Conservation (phyloP, 805 yeast genomes). For the Candida pini region DNA sequence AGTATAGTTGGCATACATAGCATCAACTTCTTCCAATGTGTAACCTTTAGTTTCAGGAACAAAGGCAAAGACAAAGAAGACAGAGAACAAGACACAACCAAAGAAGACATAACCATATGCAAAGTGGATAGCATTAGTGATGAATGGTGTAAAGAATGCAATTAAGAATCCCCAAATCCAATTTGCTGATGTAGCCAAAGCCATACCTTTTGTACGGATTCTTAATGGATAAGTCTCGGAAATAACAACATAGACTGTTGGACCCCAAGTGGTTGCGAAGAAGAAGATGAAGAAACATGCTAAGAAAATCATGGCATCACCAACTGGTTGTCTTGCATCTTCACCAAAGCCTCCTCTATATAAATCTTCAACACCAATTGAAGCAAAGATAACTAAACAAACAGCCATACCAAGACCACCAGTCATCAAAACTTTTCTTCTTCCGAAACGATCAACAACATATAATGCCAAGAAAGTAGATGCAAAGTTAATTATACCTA, state of each 20-base stretch:
- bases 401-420: slow-evolving; percentile 62
- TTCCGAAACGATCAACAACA: slow-evolving; percentile 53
- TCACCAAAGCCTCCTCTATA: slow-evolving; percentile 36
- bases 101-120: slow-evolving; percentile 53
- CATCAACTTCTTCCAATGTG: slow-evolving; percentile 62
- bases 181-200: slow-evolving; percentile 64
- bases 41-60: slow-evolving; percentile 60
- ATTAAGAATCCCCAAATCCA: slow-evolving; percentile 71
- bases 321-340: slow-evolving; percentile 36
- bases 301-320: slow-evolving; percentile 47
- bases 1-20: slow-evolving; percentile 34
- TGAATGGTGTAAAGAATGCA: slow-evolving; percentile 60
- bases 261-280: slow-evolving; percentile 77
- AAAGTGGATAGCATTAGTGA: slow-evolving; percentile 43
- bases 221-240: slow-evolving; percentile 61
- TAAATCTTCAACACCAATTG: slow-evolving; percentile 50
- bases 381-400: slow-evolving; percentile 55
- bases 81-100: slow-evolving; percentile 51
- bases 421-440: slow-evolving; percentile 52
- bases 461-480: slow-evolving; percentile 49
- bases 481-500: slow-evolving; percentile 42
- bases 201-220: slow-evolving; percentile 63
- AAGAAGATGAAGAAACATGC: slow-evolving; percentile 59
- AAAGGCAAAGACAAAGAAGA: slow-evolving; percentile 33
- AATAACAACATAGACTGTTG: slow-evolving; percentile 56